phyloP scores from a whole-genome alignment of 2,329 filamentous ascomycete species.

The Aspergillus hortae region DNA sequence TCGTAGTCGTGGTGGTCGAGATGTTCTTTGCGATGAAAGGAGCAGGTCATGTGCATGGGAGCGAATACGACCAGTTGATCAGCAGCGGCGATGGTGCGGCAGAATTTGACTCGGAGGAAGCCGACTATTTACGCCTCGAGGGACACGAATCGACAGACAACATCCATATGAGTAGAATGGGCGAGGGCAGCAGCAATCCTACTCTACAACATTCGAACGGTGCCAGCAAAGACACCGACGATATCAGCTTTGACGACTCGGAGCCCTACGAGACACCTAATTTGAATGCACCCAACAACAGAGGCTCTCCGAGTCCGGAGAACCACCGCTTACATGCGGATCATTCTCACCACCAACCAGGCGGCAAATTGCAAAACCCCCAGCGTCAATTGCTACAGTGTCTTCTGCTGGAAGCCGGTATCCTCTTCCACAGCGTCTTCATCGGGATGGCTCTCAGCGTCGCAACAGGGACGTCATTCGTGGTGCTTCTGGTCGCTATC shows the following conservation, averaged over 20 bases:
- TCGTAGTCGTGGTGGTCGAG: slow-evolving; percentile 79
- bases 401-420: slow-evolving; percentile 75
- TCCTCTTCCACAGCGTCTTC: slow-evolving; percentile 80
- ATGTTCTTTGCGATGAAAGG: slow-evolving; percentile 79
- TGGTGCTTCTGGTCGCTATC: slow-evolving; percentile 76
- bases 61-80: slow-evolving; percentile 49
- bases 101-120: slow-evolving; percentile 14
- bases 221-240: slow-evolving; percentile 52
- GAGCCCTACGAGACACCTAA: slow-evolving; percentile 23
- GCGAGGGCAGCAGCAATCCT: slow-evolving; percentile 4
- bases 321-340: slow-evolving; percentile 11
- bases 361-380: slow-evolving; percentile 48
- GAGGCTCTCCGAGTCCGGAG: slow-evolving; percentile 11
- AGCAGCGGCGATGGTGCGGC: slow-evolving; percentile 21
- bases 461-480: slow-evolving; percentile 72
- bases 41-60: slow-evolving; percentile 56
- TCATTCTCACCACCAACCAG: slow-evolving; percentile 22
- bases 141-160: slow-evolving; percentile 16
- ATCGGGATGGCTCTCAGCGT: slow-evolving; percentile 85
- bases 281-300: slow-evolving; percentile 10
- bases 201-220: slow-evolving; percentile 9
- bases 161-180: slow-evolving; percentile 19
- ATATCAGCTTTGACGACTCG: slow-evolving; percentile 56
- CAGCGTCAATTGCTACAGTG: slow-evolving; percentile 71
- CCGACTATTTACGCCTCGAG: slow-evolving; percentile 21